Conservation (phyloP, 306 rosid species). For the Oxytropis ochrocephala region DNA sequence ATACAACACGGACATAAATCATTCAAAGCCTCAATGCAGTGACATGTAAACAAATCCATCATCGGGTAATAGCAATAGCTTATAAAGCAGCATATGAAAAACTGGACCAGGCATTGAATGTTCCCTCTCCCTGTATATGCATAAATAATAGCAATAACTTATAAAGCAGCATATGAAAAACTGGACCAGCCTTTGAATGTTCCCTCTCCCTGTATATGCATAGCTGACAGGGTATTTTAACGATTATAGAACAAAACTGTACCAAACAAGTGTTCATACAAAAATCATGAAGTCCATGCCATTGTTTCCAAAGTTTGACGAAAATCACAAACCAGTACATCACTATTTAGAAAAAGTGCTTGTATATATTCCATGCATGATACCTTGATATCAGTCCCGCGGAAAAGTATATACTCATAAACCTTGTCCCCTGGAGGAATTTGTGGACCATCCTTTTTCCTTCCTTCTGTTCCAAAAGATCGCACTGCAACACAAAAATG, state of each 20-base stretch:
- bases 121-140: neutral
- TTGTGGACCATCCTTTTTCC: slow-evolving; percentile 90
- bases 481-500: slow-evolving; percentile 55
- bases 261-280: neutral
- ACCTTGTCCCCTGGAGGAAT: slow-evolving; percentile 80
- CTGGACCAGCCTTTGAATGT: neutral
- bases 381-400: slow-evolving; percentile 97
- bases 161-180: neutral
- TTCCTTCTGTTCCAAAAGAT: slow-evolving; percentile 95
- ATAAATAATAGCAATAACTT: neutral
- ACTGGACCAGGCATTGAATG: neutral
- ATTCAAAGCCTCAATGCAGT: neutral
- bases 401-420: slow-evolving; percentile 83
- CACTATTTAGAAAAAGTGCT: neutral
- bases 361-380: neutral
- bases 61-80: neutral
- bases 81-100: neutral
- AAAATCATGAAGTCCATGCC: neutral
- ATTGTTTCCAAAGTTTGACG: slow-evolving; percentile 1
- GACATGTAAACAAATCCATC: neutral
- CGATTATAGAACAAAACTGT: neutral
- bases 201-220: neutral
- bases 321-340: neutral
- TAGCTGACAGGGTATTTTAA: neutral
- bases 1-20: neutral